Evolutionary conservation across 257 asterid genomes (phyloP).

Genomic region (Apocynum venetum): DNA sequence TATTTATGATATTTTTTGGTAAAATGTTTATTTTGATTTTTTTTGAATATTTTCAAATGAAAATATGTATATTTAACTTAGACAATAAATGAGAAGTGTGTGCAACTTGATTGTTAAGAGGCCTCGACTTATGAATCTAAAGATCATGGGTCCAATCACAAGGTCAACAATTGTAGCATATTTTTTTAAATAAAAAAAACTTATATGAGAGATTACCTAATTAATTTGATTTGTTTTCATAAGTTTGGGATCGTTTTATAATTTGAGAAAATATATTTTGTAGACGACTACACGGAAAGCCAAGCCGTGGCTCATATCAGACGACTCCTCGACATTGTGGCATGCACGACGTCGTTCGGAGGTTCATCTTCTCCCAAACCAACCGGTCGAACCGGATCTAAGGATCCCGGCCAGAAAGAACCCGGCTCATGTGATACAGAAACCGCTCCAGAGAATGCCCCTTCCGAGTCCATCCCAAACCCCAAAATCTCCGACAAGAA

Average conservation of each 20-base stretch:
- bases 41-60: too few species aligned
- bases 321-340: constrained; percentile 63
- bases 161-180: too few species aligned
- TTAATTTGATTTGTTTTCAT: too few species aligned
- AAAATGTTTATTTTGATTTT: too few species aligned
- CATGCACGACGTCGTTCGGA: constrained; percentile 64
- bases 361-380: constrained; percentile 47
- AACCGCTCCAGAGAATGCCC: constrained; percentile 32
- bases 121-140: too few species aligned
- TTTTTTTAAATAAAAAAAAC: too few species aligned
- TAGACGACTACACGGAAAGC: constrained; percentile 68
- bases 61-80: too few species aligned
- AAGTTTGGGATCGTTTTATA: neutral
- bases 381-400: constrained; percentile 29
- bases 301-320: constrained; percentile 63
- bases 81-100: too few species aligned
- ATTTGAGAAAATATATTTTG: neutral
- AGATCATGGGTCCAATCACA: too few species aligned
- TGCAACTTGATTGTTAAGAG: too few species aligned
- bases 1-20: too few species aligned
- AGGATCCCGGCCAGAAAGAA: constrained; percentile 30
- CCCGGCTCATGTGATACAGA: constrained; percentile 32
- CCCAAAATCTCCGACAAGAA: constrained; percentile 37
- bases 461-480: constrained; percentile 27
- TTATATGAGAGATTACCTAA: too few species aligned